Conservation (phyloP, 352 stramenopile species). For the Globisporangium camurandrum region DNA sequence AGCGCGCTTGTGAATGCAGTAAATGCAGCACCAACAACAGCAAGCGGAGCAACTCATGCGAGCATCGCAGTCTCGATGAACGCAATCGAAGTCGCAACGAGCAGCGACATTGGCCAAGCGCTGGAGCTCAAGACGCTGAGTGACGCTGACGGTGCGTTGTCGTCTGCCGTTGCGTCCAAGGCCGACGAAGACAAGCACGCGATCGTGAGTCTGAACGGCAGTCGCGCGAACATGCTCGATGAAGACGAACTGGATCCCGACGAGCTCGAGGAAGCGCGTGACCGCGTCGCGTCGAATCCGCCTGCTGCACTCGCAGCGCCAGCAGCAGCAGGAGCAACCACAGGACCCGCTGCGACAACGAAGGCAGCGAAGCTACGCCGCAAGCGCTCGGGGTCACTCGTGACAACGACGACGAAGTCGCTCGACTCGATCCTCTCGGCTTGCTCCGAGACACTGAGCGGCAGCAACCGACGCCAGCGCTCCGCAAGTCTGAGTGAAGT, state of each 20-base stretch:
- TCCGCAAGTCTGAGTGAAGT: conserved; percentile 53
- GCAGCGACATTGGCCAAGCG: conserved; percentile 63
- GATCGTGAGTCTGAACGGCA: conserved; percentile 14
- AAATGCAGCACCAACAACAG: neutral
- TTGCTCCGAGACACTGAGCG: conserved; percentile 39
- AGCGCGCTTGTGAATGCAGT: neutral
- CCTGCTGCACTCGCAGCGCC: conserved; percentile 18
- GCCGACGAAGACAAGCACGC: conserved; percentile 18
- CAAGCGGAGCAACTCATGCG: conserved; percentile 6
- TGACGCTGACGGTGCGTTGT: conserved; percentile 23
- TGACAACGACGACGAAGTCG: conserved; percentile 55
- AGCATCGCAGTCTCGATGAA: conserved; percentile 28
- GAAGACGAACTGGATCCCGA: conserved; percentile 20
- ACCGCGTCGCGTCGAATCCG: conserved; percentile 55
- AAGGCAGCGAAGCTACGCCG: conserved; percentile 25
- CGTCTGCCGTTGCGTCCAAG: conserved; percentile 8
- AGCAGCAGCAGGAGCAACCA: conserved; percentile 10
- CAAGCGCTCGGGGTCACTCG: conserved; percentile 51
- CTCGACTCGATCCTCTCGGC: conserved; percentile 63
- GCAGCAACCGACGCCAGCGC: conserved; percentile 32
- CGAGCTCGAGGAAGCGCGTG: conserved; percentile 35
- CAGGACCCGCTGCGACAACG: conserved; percentile 16
- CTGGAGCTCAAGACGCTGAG: conserved; percentile 47
- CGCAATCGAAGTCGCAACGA: conserved; percentile 68
- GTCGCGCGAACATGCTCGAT: conserved; percentile 16